Conservation (phyloP, 176 grass and related monocot species). For the Tillandsia fasciculata region DNA sequence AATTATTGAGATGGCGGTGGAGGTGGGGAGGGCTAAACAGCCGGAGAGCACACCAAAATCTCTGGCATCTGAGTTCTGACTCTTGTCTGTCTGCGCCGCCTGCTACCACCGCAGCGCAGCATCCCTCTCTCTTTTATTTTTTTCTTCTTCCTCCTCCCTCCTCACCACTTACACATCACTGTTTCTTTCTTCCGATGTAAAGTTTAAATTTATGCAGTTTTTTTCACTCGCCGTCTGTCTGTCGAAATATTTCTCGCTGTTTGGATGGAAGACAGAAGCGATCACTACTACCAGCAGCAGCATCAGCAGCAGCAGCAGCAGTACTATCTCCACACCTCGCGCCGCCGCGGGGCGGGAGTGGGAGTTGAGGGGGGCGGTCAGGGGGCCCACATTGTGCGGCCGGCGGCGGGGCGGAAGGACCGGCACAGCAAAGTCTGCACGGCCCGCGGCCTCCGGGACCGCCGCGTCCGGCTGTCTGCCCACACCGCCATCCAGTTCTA, state of each 20-base stretch:
- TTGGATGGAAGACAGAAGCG: neutral
- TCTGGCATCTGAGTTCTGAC: neutral
- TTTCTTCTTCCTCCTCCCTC: neutral
- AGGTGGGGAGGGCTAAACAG: neutral
- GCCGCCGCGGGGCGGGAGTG: too few species aligned
- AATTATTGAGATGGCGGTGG: neutral
- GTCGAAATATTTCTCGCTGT: too few species aligned
- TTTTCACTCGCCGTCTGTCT: too few species aligned
- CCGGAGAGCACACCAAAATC: neutral
- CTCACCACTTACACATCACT: neutral
- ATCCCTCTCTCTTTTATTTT: too few species aligned
- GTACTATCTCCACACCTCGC: neutral
- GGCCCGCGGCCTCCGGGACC: conserved; percentile 9
- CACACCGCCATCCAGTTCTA: conserved; percentile 30
- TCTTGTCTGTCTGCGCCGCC: conserved; percentile 6
- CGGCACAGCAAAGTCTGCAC: conserved; percentile 9
- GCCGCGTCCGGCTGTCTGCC: conserved; percentile 18
- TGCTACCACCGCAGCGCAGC: neutral
- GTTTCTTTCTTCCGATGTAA: neutral
- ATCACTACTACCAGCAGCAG: neutral
- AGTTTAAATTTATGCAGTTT: too few species aligned
- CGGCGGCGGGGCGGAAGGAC: conserved; percentile 1
- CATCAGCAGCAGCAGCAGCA: neutral
- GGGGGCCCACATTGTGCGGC: neutral
- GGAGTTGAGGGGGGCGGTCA: neutral